A percentile compares a stretch with the other conserved stretches of the same genome.
Conservation (phyloP, 2,329 filamentous ascomycete species). For the Phialocephala subalpina region DNA sequence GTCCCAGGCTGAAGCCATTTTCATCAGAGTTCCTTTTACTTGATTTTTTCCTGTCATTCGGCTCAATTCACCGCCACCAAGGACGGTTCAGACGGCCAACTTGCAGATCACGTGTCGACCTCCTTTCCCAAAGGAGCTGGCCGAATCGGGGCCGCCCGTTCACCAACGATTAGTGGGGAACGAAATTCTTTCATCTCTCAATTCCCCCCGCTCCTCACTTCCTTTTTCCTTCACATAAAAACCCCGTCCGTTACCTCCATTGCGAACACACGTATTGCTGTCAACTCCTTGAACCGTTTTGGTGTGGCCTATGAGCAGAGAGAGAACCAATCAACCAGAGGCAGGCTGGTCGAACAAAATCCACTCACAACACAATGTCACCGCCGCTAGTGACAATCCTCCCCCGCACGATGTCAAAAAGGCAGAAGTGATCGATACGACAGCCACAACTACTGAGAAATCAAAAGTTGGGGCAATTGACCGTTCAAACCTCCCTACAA, state of each 20-base stretch:
- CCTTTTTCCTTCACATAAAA: slow-evolving; percentile 24
- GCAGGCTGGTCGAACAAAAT: slow-evolving; percentile 50
- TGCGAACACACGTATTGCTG: slow-evolving; percentile 18
- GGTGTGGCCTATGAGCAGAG: slow-evolving; percentile 45
- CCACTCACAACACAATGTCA: slow-evolving; percentile 32
- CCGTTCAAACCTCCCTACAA: slow-evolving; percentile 16
- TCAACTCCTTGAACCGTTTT: slow-evolving; percentile 23
- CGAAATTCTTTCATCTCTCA: background rate
- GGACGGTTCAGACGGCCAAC: background rate
- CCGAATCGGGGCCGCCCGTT: slow-evolving; percentile 18
- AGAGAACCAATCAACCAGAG: slow-evolving; percentile 46
- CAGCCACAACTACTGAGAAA: slow-evolving; percentile 14
- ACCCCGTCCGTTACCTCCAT: background rate
- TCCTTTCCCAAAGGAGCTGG: background rate
- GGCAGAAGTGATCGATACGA: slow-evolving; percentile 22
- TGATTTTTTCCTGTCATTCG: background rate
- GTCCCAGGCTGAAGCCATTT: background rate
- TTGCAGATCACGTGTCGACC: slow-evolving; percentile 4
- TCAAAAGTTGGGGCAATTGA: slow-evolving; percentile 21
- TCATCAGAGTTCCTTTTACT: background rate
- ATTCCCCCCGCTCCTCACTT: slow-evolving; percentile 1
- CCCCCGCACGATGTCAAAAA: slow-evolving; percentile 31
- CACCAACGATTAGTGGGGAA: no score
- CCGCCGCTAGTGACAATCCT: slow-evolving; percentile 7
- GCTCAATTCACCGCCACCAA: background rate